Conservation (phyloP, 257 asterid species). For the Primulina tabacum region DNA sequence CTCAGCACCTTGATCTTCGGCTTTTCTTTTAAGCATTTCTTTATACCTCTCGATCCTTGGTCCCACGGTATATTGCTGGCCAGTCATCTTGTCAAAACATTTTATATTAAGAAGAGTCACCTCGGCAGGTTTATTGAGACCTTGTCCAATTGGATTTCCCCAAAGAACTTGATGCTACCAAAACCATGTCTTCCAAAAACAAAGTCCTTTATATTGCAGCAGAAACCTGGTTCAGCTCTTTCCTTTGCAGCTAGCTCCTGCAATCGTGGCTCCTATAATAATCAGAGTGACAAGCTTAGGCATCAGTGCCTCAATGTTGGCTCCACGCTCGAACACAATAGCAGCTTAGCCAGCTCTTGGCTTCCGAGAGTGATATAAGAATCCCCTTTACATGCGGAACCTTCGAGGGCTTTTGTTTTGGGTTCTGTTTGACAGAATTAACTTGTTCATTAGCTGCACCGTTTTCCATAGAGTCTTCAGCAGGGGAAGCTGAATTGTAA, state of each 20-base stretch:
- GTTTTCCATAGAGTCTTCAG: conserved; percentile 41
- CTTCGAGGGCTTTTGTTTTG: conserved; percentile 45
- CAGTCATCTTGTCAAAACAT: conserved; percentile 59
- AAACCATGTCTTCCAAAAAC: conserved; percentile 65
- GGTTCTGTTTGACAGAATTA: conserved; percentile 41
- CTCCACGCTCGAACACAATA: conserved; percentile 84
- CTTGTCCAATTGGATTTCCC: conserved; percentile 78
- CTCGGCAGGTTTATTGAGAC: conserved; percentile 82
- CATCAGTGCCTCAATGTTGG: conserved; percentile 89
- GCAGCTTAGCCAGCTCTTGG: conserved; percentile 98
- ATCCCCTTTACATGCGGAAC: conserved; percentile 45
- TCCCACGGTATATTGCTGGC: conserved; percentile 54
- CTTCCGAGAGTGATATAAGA: conserved; percentile 70
- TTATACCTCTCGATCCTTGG: conserved; percentile 57
- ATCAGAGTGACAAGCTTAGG: conserved; percentile 87
- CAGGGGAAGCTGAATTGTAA: conserved; percentile 21
- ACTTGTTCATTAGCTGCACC: conserved; percentile 45
- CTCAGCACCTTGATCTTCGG: conserved; percentile 70
- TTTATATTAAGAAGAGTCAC: conserved; percentile 73
- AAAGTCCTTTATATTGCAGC: conserved; percentile 68
- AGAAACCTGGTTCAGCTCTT: conserved; percentile 64
- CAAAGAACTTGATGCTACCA: conserved; percentile 79
- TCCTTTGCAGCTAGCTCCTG: conserved; percentile 93
- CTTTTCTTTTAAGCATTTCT: conserved; percentile 60
- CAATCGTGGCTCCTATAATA: conserved; percentile 77